phyloP scores from a whole-genome alignment of 257 asterid species.

The Fraxinus americana region DNA sequence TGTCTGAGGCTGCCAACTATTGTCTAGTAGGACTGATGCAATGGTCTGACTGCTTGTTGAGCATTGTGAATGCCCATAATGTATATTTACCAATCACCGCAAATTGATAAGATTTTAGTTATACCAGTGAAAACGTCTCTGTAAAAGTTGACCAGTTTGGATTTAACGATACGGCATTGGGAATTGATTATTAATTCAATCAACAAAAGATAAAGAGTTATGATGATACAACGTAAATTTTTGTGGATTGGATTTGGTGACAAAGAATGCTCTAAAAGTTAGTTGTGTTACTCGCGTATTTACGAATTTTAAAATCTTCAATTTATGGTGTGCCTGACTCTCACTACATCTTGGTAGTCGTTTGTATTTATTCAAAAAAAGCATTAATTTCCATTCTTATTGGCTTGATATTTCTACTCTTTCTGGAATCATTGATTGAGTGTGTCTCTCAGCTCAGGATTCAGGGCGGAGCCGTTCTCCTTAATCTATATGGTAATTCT shows the following conservation, averaged over 20 bases:
- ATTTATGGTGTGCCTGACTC: neutral
- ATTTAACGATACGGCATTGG: no score
- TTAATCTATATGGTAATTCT: no score
- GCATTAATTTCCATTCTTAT: constrained; percentile 16
- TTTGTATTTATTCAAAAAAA: constrained; percentile 8
- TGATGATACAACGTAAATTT: no score
- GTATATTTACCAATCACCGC: neutral
- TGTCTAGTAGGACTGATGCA: neutral
- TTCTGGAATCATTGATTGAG: constrained; percentile 21
- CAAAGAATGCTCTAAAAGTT: neutral
- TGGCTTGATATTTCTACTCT: neutral
- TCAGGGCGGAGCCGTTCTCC: constrained; percentile 32
- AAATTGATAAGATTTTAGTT: neutral
- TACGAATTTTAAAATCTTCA: no score
- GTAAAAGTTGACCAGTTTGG: neutral
- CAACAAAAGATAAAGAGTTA: no score
- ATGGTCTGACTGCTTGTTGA: neutral
- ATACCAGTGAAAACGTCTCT: neutral
- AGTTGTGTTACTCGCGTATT: no score
- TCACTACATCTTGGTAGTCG: neutral
- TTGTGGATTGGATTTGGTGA: neutral
- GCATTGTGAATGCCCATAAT: neutral
- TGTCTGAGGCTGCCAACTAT: neutral
- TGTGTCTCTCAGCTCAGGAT: constrained; percentile 16
- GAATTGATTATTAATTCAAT: neutral